Evolutionary conservation across 192 early-diverging fungal species (phyloP).

Genomic region (Podochytrium sp.): DNA sequence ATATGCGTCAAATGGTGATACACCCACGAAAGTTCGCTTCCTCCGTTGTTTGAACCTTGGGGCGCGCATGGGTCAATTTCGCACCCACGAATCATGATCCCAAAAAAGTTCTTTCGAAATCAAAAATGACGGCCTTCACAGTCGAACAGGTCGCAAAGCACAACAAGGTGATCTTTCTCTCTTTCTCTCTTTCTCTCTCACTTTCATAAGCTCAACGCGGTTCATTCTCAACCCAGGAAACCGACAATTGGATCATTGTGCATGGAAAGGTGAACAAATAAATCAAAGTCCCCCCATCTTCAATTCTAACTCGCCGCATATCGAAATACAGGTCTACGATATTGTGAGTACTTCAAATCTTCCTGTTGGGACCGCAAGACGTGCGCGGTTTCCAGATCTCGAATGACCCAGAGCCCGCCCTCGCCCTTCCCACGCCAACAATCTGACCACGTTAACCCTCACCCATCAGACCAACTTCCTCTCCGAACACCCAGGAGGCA

Average conservation of each 20-base stretch:
- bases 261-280: slow-evolving; percentile 24
- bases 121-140: slow-evolving; percentile 15
- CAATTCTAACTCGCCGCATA: background rate
- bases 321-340: slow-evolving; percentile 28
- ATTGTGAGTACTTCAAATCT: too few species aligned
- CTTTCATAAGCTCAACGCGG: background rate
- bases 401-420: too few species aligned
- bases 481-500: slow-evolving; percentile 39
- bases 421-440: background rate
- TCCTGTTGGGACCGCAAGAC: too few species aligned
- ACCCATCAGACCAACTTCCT: slow-evolving; percentile 33
- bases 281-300: background rate
- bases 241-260: slow-evolving; percentile 33
- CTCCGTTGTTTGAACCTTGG: too few species aligned
- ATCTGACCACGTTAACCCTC: background rate
- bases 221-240: slow-evolving; percentile 11
- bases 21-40: too few species aligned
- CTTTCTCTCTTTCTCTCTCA: background rate
- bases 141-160: slow-evolving; percentile 25
- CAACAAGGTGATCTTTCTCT: slow-evolving; percentile 26
- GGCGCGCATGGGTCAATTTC: too few species aligned
- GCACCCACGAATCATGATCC: too few species aligned
- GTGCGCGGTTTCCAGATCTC: too few species aligned
- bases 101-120: background rate
- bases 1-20: too few species aligned